Evolutionary conservation across 73 alveolate genomes (phyloP).

Genomic region (Blepharisma japonicum): DNA sequence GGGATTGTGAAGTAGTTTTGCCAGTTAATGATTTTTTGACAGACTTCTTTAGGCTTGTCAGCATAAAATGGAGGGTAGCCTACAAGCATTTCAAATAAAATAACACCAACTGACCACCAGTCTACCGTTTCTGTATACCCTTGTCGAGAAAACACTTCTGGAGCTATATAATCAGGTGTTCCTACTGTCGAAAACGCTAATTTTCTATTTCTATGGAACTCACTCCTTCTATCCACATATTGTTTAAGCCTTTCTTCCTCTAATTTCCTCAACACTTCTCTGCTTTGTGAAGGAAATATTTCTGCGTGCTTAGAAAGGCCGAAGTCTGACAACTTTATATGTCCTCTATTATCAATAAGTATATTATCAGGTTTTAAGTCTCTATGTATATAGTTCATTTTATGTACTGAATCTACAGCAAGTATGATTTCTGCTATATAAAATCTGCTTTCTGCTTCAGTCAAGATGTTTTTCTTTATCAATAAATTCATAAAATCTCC

Average conservation of each 20-base stretch:
- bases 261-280: conserved; percentile 25
- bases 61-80: conserved; percentile 91
- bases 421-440: conserved; percentile 83
- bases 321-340: conserved; percentile 85
- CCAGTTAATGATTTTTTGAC: conserved; percentile 70
- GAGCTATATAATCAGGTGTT: conserved; percentile 83
- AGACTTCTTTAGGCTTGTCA: conserved; percentile 67
- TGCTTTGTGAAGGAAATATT: conserved; percentile 31
- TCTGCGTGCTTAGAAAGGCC: conserved; percentile 86
- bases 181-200: conserved; percentile 45
- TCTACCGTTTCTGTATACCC: conserved; percentile 78
- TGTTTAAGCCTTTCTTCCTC: not conserved
- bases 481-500: conserved; percentile 84
- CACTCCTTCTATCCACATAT: conserved; percentile 49
- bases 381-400: conserved; percentile 86
- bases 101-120: conserved; percentile 91
- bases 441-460: conserved; percentile 78
- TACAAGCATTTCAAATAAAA: conserved; percentile 84
- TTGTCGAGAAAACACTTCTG: conserved; percentile 78
- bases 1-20: conserved; percentile 70
- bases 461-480: conserved; percentile 75
- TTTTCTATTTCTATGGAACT: conserved; percentile 70
- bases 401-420: conserved; percentile 87
- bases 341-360: conserved; percentile 80
- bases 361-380: conserved; percentile 91